Conservation (phyloP, 306 rosid genomes). For the Acacia crassicarpa region DNA sequence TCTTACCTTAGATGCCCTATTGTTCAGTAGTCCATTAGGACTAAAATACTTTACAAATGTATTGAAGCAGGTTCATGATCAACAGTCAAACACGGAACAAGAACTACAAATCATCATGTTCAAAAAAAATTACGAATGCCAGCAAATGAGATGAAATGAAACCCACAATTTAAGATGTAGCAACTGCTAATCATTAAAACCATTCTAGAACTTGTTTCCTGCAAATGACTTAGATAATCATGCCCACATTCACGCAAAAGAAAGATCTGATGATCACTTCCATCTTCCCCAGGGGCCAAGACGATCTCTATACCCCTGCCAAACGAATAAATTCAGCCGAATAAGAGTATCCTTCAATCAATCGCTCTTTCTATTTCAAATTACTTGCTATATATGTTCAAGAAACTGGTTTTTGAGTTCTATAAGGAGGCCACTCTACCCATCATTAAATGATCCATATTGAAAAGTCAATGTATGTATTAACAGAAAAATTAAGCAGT, state of each 20-base stretch:
- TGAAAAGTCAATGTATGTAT: neutral
- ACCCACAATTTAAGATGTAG: conserved; percentile 1
- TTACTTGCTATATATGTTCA: neutral
- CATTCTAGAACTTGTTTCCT: conserved; percentile 16
- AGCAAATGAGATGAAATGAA: neutral
- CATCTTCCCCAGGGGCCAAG: conserved; percentile 23
- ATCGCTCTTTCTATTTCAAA: neutral
- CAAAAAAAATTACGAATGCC: conserved; percentile 8
- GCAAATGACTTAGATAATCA: conserved; percentile 13
- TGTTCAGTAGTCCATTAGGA: neutral
- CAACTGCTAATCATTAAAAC: conserved; percentile 21
- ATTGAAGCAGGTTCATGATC: neutral
- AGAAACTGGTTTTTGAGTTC: neutral
- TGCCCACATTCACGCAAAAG: conserved; percentile 29
- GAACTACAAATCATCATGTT: conserved; percentile 1
- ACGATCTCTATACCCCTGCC: conserved; percentile 37
- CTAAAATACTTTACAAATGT: neutral
- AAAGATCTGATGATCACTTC: conserved; percentile 21
- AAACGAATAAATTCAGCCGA: conserved; percentile 45
- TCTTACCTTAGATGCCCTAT: conserved; percentile 2
- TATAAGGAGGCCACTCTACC: neutral
- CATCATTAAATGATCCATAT: neutral
- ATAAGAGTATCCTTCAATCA: conserved; percentile 27
- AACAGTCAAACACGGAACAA: conserved; percentile 6
- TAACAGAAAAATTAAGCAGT: neutral